These are phyloP conservation scores for Fusarium redolens DNA, from an alignment of 2,329 filamentous ascomycete species.

Conservation along the genomic window DNA sequence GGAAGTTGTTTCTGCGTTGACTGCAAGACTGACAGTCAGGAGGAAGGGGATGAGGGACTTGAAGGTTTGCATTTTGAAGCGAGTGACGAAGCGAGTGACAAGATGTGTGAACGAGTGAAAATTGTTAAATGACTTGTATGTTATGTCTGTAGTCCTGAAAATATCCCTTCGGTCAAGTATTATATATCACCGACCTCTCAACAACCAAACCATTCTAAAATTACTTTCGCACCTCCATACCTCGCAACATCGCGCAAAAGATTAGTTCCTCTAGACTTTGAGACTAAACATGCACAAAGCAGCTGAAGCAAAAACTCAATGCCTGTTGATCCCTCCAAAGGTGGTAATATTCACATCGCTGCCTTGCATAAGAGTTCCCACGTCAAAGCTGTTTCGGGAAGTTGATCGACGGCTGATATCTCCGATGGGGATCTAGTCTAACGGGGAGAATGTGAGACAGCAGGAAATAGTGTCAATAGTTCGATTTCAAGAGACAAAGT, in stretches of 20 bases:
- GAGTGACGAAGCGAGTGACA: neutral
- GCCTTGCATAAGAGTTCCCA: neutral
- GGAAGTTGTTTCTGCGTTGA: neutral
- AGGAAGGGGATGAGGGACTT: neutral
- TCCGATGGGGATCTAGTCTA: neutral
- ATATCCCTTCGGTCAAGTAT: neutral
- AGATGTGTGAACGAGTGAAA: neutral
- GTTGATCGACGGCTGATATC: neutral
- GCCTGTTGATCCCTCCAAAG: neutral
- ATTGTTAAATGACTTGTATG: neutral
- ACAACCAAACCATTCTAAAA: rapidly evolving
- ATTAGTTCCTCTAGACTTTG: neutral
- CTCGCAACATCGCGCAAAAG: rapidly evolving
- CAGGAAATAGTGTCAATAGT: neutral
- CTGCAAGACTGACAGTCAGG: neutral
- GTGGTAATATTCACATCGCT: neutral
- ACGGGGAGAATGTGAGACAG: neutral
- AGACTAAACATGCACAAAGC: neutral
- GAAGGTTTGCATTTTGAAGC: neutral
- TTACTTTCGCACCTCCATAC: neutral
- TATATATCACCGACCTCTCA: neutral
- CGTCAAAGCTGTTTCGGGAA: neutral
- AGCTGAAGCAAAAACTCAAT: neutral
- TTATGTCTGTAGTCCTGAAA: rapidly evolving
- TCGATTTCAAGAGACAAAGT: neutral